A percentile compares a stretch with the other conserved stretches of the same genome.
Conservation (phyloP, 2,329 filamentous ascomycete species). For the Penicillium sp. region DNA sequence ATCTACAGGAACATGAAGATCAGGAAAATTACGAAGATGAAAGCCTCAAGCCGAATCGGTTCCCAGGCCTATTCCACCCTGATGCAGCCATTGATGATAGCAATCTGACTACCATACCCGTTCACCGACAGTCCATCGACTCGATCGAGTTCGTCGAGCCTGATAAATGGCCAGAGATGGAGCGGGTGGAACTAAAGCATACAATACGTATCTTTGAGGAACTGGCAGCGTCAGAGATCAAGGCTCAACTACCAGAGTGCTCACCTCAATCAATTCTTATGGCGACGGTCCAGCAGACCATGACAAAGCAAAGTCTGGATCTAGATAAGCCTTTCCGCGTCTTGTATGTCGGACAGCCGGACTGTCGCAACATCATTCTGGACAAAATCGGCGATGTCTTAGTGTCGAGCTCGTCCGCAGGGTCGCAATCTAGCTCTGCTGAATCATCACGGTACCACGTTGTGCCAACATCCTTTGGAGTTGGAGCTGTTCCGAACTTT, state of each 20-base stretch:
- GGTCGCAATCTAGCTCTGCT: constrained; percentile 34
- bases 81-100: constrained; percentile 36
- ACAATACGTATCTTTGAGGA: constrained; percentile 40
- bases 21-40: constrained; percentile 17
- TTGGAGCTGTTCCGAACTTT: constrained; percentile 46
- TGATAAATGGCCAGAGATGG: constrained; percentile 39
- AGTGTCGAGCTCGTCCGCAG: constrained; percentile 40
- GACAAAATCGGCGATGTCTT: constrained; percentile 51
- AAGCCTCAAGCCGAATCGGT: constrained; percentile 9
- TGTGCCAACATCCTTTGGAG: constrained; percentile 49
- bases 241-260: constrained; percentile 27
- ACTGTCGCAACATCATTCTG: constrained; percentile 42
- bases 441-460: constrained; percentile 50
- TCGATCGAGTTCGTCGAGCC: constrained; percentile 47
- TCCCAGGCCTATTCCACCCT: neutral
- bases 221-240: constrained; percentile 29
- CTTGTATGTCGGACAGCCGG: constrained; percentile 43
- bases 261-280: constrained; percentile 35
- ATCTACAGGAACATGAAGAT: constrained; percentile 27
- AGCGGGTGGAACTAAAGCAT: constrained; percentile 44
- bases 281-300: constrained; percentile 46
- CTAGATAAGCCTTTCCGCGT: constrained; percentile 47
- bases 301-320: constrained; percentile 41
- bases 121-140: constrained; percentile 32
- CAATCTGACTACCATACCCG: constrained; percentile 35